These are phyloP conservation scores for Smithsoniella earleae DNA, from an alignment of 163 green algal genomes.

Conservation along the genomic window DNA sequence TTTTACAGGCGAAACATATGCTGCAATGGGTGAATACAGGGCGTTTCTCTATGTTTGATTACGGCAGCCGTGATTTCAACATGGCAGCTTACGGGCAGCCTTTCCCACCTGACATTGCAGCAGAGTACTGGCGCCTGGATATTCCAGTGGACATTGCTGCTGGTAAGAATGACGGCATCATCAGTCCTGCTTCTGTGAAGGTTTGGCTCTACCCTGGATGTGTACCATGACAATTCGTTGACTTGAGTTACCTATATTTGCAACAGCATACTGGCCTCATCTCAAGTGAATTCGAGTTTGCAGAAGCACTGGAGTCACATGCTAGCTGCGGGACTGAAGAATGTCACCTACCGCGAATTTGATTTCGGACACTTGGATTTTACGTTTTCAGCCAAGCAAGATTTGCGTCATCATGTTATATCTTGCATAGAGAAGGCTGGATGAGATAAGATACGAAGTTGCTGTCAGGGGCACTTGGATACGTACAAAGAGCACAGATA, in stretches of 20 bases:
- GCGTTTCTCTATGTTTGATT: constrained; percentile 78
- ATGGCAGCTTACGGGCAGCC: constrained; percentile 52
- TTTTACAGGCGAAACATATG: constrained; percentile 55
- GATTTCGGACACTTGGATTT: constrained; percentile 94
- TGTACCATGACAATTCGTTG: background rate
- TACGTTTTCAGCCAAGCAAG: constrained; percentile 77
- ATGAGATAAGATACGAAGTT: too few relatives aligned
- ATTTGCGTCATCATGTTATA: constrained; percentile 77
- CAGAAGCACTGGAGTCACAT: background rate
- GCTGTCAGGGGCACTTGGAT: too few relatives aligned
- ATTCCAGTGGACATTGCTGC: constrained; percentile 79
- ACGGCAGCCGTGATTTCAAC: constrained; percentile 56
- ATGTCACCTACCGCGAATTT: constrained; percentile 74
- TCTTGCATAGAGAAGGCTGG: constrained; percentile 28
- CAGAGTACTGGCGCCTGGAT: constrained; percentile 58
- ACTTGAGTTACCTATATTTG: background rate
- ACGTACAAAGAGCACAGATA: too few relatives aligned
- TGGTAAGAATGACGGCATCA: constrained; percentile 66
- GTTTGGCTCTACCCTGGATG: constrained; percentile 25
- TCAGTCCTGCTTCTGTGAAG: constrained; percentile 46
- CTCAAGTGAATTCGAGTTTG: too few relatives aligned
- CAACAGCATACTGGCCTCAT: too few relatives aligned
- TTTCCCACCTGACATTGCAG: constrained; percentile 61
- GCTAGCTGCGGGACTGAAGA: constrained; percentile 1
- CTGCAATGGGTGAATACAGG: constrained; percentile 51